Conservation (phyloP, 345 rosid species). For the Eucalyptus brandiana region DNA sequence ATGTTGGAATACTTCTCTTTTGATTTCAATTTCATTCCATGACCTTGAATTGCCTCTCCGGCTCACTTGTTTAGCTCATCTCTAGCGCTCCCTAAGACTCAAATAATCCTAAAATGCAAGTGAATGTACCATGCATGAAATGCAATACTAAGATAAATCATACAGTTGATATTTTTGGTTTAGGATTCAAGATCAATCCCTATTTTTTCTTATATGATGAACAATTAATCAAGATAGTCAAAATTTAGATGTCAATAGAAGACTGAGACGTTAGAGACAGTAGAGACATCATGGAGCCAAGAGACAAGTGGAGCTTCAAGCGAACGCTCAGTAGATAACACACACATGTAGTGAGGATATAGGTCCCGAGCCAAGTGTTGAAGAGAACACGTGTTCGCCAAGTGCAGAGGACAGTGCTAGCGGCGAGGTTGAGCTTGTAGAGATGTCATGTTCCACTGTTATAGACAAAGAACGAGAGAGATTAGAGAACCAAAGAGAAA, state of each 20-base stretch:
- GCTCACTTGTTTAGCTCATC: background rate
- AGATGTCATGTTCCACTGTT: background rate
- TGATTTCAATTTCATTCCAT: background rate
- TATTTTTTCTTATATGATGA: background rate
- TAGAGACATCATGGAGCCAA: background rate
- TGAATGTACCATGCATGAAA: background rate
- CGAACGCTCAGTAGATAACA: background rate
- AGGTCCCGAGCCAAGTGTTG: background rate
- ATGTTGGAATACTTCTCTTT: background rate
- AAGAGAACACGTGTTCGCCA: background rate
- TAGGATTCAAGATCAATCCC: background rate
- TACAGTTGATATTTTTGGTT: background rate
- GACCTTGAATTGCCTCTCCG: background rate
- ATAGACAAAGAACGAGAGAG: background rate
- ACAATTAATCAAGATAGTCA: background rate
- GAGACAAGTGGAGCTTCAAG: background rate
- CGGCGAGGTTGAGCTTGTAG: background rate
- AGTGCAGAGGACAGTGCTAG: background rate
- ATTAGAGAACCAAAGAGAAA: background rate
- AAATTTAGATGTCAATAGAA: no score
- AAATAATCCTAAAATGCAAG: background rate
- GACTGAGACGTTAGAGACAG: background rate
- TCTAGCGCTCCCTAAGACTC: background rate
- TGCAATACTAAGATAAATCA: background rate
- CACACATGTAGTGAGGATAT: background rate